Percentiles rank a stretch among this genome's conserved stretches.
These are phyloP conservation scores for Populus hybrid DNA, from an alignment of 441 rosid species.

Conservation along the genomic window DNA sequence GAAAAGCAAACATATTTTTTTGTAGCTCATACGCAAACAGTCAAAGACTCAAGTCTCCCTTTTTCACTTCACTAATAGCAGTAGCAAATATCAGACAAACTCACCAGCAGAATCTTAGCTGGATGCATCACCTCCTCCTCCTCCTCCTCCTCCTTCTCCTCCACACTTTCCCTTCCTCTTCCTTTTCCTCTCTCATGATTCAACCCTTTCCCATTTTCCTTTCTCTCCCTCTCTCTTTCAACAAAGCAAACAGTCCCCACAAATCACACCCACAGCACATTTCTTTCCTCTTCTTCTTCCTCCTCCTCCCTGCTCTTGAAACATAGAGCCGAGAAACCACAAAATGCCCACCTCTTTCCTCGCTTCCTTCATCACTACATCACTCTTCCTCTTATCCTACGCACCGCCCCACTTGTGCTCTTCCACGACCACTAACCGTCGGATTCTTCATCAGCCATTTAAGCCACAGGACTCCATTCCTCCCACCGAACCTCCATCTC, in stretches of 20 bases:
- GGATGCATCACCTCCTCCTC: constrained; percentile 37
- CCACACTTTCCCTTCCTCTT: not conserved
- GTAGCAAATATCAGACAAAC: not conserved
- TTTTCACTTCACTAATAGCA: not conserved
- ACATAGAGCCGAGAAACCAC: not conserved
- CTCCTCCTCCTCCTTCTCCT: not conserved
- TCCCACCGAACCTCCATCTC: constrained; percentile 39
- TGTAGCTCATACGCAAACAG: too few species aligned
- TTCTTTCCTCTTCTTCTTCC: not conserved
- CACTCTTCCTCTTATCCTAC: constrained; percentile 19
- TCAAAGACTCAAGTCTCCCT: not conserved
- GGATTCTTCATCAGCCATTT: constrained; percentile 72
- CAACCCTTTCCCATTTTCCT: constrained; percentile 3
- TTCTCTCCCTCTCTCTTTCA: constrained; percentile 9
- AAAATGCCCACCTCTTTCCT: constrained; percentile 45
- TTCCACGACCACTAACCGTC: constrained; percentile 30
- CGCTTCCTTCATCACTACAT: constrained; percentile 10
- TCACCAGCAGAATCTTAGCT: constrained; percentile 63
- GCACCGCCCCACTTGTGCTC: constrained; percentile 5
- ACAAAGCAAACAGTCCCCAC: constrained; percentile 23
- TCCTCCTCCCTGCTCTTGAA: not conserved
- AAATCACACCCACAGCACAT: not conserved
- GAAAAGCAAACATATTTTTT: too few species aligned
- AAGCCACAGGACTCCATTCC: constrained; percentile 34
- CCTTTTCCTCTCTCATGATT: not conserved